A percentile compares a stretch with the other conserved stretches of the same genome.
Conservation (phyloP, 202 grass and related monocot genomes). For the Zizania palustris region DNA sequence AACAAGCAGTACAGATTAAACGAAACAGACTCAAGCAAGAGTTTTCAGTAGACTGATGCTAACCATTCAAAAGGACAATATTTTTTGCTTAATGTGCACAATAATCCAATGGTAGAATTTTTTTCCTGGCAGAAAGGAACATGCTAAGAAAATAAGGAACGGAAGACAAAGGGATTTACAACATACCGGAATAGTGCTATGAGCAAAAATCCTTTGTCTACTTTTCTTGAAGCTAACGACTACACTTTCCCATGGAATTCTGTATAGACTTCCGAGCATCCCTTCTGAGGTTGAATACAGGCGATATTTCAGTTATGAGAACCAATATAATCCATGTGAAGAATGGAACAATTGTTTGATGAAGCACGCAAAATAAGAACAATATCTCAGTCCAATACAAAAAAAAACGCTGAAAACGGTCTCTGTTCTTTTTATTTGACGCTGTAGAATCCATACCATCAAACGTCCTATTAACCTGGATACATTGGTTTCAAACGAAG, state of each 20-base stretch:
- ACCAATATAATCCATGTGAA: not conserved
- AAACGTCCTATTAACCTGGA: too few species aligned
- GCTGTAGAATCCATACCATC: too few species aligned
- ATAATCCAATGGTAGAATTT: not conserved
- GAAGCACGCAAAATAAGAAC: too few species aligned
- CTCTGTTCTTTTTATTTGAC: too few species aligned
- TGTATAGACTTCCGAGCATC: constrained; percentile 81
- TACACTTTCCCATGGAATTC: constrained; percentile 92
- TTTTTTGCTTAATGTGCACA: not conserved
- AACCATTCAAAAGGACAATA: not conserved
- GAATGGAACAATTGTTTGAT: not conserved
- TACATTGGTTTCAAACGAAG: too few species aligned
- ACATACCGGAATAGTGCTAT: constrained; percentile 92
- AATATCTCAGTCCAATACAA: too few species aligned
- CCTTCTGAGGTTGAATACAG: constrained; percentile 52
- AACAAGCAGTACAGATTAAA: constrained; percentile 10
- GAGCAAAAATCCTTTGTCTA: constrained; percentile 81
- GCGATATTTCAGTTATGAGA: constrained; percentile 15
- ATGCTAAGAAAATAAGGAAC: too few species aligned
- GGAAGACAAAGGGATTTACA: not conserved
- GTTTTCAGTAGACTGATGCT: not conserved
- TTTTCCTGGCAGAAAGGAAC: not conserved
- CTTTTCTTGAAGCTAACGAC: constrained; percentile 93
- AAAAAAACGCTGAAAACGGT: too few species aligned
- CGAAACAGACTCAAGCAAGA: not conserved